Percentiles rank a stretch among this genome's conserved stretches.
Evolutionary conservation across 306 rosid genomes (phyloP).

Genomic region (Lathyrus sativus): DNA sequence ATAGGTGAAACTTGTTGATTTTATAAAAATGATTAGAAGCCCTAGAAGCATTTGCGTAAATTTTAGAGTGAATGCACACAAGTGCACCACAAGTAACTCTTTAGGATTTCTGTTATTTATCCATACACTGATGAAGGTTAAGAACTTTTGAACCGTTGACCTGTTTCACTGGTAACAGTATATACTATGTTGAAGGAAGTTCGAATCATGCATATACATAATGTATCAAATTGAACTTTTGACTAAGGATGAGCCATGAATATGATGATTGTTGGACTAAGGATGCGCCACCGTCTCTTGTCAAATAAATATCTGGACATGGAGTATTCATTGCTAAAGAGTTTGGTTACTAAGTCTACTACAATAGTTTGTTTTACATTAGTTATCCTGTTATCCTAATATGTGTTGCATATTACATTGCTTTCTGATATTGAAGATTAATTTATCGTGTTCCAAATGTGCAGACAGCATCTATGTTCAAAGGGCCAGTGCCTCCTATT

Average conservation of each 20-base stretch:
- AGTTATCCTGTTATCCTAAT: constrained; percentile 3
- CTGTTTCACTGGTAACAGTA: constrained; percentile 16
- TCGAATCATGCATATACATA: constrained; percentile 15
- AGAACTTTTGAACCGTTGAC: constrained; percentile 15
- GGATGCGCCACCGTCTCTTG: constrained; percentile 16
- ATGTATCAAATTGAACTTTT: constrained; percentile 10
- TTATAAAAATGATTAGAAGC: constrained; percentile 26
- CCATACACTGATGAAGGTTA: constrained; percentile 11
- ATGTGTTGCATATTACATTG: constrained; percentile 1
- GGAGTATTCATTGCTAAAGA: constrained; percentile 12
- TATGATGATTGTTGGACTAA: constrained; percentile 20
- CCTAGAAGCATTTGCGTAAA: neutral
- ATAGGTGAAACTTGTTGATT: constrained; percentile 21
- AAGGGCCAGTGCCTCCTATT: constrained; percentile 95
- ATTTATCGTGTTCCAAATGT: constrained; percentile 34
- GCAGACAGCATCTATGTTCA: constrained; percentile 99
- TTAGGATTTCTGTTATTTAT: constrained; percentile 24
- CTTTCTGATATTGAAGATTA: constrained; percentile 18
- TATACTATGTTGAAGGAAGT: constrained; percentile 22
- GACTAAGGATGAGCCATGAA: constrained; percentile 16
- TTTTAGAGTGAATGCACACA: constrained; percentile 10
- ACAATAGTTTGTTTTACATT: constrained; percentile 4
- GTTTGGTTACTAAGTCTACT: constrained; percentile 27
- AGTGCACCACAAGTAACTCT: constrained; percentile 14
- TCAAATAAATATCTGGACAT: constrained; percentile 4